Conservation (phyloP, 257 asterid genomes). For the Jasminum sambac region DNA sequence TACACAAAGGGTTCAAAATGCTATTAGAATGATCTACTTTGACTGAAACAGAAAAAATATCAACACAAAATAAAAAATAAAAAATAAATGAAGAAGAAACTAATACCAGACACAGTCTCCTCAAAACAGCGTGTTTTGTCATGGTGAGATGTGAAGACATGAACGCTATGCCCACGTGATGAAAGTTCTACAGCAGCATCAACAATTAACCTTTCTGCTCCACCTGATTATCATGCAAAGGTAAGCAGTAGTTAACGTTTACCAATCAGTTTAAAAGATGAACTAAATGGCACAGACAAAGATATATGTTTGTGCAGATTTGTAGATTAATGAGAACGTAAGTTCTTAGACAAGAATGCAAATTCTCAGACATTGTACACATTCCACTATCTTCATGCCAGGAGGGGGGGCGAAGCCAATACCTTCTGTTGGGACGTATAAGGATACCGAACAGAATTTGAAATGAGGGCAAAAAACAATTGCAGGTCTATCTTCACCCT, state of each 20-base stretch:
- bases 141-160: slow-evolving; percentile 91
- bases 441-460: not conserved
- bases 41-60: slow-evolving; percentile 9
- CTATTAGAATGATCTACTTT: slow-evolving; percentile 11
- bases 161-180: slow-evolving; percentile 72
- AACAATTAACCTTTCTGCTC: slow-evolving; percentile 95
- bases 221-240: slow-evolving; percentile 50
- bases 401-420: not conserved
- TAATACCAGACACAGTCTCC: slow-evolving; percentile 81
- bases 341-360: not conserved
- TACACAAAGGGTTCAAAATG: slow-evolving; percentile 28
- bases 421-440: not conserved
- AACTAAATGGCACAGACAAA: slow-evolving; percentile 1
- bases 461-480: not conserved
- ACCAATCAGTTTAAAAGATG: not conserved
- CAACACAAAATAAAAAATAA: not conserved
- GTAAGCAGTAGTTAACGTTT: slow-evolving; percentile 4
- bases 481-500: too few relatives aligned
- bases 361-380: not conserved
- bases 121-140: slow-evolving; percentile 85
- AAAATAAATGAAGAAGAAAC: slow-evolving; percentile 9
- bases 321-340: not conserved
- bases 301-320: slow-evolving; percentile 8
- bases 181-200: slow-evolving; percentile 94
- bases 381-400: not conserved